Evolutionary conservation across 2,329 filamentous ascomycete genomes (phyloP), one percentile per base, ranked within the genome.

Genomic region (Emmonsia crescens): DNA sequence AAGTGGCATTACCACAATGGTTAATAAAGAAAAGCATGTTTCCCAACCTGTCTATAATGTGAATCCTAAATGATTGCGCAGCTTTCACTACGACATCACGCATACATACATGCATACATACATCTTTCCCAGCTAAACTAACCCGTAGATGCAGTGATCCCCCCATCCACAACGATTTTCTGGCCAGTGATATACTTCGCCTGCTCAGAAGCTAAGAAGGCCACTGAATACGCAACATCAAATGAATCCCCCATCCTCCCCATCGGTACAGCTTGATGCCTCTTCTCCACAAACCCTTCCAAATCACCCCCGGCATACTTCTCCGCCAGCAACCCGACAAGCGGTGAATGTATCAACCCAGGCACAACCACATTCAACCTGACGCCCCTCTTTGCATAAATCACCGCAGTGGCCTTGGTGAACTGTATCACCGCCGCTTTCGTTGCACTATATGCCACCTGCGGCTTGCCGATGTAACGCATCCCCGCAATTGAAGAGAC

Each of bases 181-280:
- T 81, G 78, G 0, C 84, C 84, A 0, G 83, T 87, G 3, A 87
- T 80, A 68, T 87, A 87, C 42, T 74, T 77, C 2, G 83, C 81
- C 64, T 84, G 82, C 54, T 82, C 78, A 42, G 82, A 84, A 2
- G 78, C 83, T 60, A 87, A 73, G 65, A 85, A 86, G 14, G 82
- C 67, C 5, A 78, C 82, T 0, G 82, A 77, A 68, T 83, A 78
- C 0, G 83, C 81, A 5, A 86, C 80, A 70, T 86, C 84, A 74
- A 81, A 82, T 0, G 82, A 80, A 68, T 82, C 79, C 0, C 83
- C 83, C 78, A 86, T 85, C 40, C 72, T 74, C 0, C 83, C 83
- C 75, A 82, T 81, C 0, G 84, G 84, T 0, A 85, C 82, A 66
- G 59, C 44, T 48, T 60, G 71, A 59, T 84, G 77, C 63, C 84